Base-by-base conservation (phyloP, 306 rosid species). In the Dalbergia oliveri region DNA sequence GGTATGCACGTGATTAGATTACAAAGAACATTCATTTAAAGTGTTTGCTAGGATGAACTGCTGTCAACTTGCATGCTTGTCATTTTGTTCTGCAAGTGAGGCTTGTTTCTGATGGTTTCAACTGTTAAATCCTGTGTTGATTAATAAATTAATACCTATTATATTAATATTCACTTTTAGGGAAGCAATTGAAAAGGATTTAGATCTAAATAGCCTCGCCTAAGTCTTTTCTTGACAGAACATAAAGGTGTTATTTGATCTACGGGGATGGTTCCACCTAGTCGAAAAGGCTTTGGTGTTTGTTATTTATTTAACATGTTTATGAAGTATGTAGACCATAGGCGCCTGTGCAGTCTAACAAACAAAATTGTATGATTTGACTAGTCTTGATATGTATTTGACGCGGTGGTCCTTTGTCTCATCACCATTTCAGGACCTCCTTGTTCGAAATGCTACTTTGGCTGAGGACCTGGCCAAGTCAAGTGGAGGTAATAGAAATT, bases 391-490 rank as follows among this genome's bases (percentile, higher is more conserved):
- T 70, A 57, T 66, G 71, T 69, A 35, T 75, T 9, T 70, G 73
- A 58, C 60, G 71, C 69, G 60, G 59, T 73, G 77, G 58, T 84
- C 57, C 45, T 53, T 78, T 33, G 19, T 19, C 18, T 14, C 31
- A 6, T 76, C 15, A 50, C 63, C 34, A 54, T 74, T 77, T 61
- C 74, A 95, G 99, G 94, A 91, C 83, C 97, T 95, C 63, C 91
- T 90, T 62, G 80, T 85, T 56, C 90, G 96, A 66, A 95, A 95
- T 87, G 88, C 98, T 45, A 84, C 81, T 47, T 79, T 93, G 96
- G 98, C 99, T 5, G 98, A 91, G 88, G 93, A 90, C 68, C 70
- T 91, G 65, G 88, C 96, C 15, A 89, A 88, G 72, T 84, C 88
- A 11, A 90, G 97, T 64, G 90, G 86, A 37, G 87, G 76, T 7